Conservation (phyloP, 768 basidiomycete species). For the Tulasnella sp. region DNA sequence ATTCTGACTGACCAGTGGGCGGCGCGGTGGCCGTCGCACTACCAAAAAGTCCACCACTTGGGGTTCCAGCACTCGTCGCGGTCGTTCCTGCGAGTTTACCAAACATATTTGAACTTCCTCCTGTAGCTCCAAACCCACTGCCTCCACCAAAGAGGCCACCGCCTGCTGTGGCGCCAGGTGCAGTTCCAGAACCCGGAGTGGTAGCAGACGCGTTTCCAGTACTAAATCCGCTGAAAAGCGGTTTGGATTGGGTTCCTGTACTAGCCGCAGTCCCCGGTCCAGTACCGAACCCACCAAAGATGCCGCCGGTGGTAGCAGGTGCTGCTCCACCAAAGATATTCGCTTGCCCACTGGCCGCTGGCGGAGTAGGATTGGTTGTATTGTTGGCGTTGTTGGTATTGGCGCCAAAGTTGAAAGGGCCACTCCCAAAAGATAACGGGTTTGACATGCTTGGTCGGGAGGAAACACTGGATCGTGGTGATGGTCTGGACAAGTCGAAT, state of each 20-base stretch:
- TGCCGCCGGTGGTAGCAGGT: constrained; percentile 26
- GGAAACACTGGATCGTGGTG: no score
- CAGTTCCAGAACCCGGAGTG: constrained; percentile 2
- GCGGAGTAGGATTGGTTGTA: constrained; percentile 30
- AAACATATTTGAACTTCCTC: not conserved
- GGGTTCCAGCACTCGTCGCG: not conserved
- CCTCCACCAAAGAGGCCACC: constrained; percentile 2
- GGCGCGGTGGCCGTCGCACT: not conserved
- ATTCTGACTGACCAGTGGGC: not conserved
- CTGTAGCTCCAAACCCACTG: not conserved
- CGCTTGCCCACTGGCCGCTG: constrained; percentile 69
- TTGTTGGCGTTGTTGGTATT: not conserved
- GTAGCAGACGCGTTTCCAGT: constrained; percentile 6
- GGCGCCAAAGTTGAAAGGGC: constrained; percentile 6
- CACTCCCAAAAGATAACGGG: not conserved
- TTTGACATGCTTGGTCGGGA: constrained; percentile 16
- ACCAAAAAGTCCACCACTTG: constrained; percentile 5
- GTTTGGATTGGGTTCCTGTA: constrained; percentile 1
- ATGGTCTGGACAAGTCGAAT: no score
- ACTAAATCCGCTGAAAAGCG: constrained; percentile 7
- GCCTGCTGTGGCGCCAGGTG: not conserved
- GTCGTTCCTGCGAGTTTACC: not conserved
- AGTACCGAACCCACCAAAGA: constrained; percentile 1
- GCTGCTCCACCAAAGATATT: constrained; percentile 58
- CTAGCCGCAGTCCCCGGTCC: constrained; percentile 3